phyloP scores from a whole-genome alignment of 192 early-diverging fungal genomes.

The Borealophlyctis nickersoniae region DNA sequence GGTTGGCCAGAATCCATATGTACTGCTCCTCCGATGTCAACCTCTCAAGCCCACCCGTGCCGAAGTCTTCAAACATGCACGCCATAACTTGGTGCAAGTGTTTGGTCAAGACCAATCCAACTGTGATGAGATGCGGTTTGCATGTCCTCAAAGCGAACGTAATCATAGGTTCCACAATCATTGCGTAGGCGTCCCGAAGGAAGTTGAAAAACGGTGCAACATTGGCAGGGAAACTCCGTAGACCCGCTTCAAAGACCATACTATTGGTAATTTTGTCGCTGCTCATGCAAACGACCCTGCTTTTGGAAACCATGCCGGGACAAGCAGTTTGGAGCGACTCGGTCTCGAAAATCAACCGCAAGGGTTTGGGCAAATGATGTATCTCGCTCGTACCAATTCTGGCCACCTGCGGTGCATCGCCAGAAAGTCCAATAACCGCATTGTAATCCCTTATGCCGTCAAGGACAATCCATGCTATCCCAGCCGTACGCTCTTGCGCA shows the following conservation, averaged over 20 bases:
- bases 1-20: conserved; percentile 24
- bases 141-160: background rate
- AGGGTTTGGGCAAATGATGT: background rate
- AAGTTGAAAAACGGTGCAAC: background rate
- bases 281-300: conserved; percentile 13
- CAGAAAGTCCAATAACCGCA: background rate
- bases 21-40: conserved; percentile 29
- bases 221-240: conserved; percentile 1
- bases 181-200: conserved; percentile 1
- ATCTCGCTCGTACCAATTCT: background rate
- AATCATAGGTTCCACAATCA: conserved; percentile 10
- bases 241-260: background rate
- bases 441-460: background rate
- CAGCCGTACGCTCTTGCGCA: no score
- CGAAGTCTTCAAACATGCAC: conserved; percentile 20
- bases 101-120: no score
- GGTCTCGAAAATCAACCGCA: conserved; percentile 15
- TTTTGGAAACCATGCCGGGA: conserved; percentile 10
- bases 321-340: conserved; percentile 2
- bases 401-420: background rate
- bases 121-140: background rate
- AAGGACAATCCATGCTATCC: conserved; percentile 16
- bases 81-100: conserved; percentile 14
- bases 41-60: conserved; percentile 19
- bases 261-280: conserved; percentile 5